Conservation (phyloP, 306 rosid species). For the Neltuma alba region DNA sequence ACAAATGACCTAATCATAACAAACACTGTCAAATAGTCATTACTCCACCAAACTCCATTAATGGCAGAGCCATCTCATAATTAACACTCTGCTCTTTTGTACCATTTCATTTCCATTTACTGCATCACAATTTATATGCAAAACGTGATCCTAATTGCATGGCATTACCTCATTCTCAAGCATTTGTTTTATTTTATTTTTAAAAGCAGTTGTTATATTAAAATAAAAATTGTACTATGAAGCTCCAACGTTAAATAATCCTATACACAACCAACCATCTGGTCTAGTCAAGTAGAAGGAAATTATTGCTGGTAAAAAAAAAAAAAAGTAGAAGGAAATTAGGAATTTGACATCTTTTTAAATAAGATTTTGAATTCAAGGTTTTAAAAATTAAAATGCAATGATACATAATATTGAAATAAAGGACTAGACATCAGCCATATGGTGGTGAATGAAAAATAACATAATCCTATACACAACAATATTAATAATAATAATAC, state of each 20-base stretch:
- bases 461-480: slow-evolving; percentile 26
- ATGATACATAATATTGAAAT: not conserved
- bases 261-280: slow-evolving; percentile 5
- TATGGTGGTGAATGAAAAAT: not conserved
- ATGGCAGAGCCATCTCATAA: not conserved
- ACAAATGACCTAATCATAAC: not conserved
- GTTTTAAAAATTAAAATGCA: not conserved
- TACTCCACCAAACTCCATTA: slow-evolving; percentile 18
- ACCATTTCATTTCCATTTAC: slow-evolving; percentile 19
- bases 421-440: not conserved
- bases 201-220: not conserved
- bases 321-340: no score
- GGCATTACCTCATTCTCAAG: not conserved
- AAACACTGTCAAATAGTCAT: slow-evolving; percentile 3
- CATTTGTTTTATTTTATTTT: not conserved
- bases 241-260: slow-evolving; percentile 27
- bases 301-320: no score
- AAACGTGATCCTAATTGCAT: not conserved
- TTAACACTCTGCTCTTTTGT: not conserved
- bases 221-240: not conserved
- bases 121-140: not conserved
- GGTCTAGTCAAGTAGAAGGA: not conserved
- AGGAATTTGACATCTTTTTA: not conserved
- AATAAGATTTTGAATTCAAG: not conserved
- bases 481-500: slow-evolving; percentile 19